Evolutionary conservation across 2,329 filamentous ascomycete genomes (phyloP), one percentile per base, ranked within the genome.

Genomic region (Dryadomyces quercivorus): DNA sequence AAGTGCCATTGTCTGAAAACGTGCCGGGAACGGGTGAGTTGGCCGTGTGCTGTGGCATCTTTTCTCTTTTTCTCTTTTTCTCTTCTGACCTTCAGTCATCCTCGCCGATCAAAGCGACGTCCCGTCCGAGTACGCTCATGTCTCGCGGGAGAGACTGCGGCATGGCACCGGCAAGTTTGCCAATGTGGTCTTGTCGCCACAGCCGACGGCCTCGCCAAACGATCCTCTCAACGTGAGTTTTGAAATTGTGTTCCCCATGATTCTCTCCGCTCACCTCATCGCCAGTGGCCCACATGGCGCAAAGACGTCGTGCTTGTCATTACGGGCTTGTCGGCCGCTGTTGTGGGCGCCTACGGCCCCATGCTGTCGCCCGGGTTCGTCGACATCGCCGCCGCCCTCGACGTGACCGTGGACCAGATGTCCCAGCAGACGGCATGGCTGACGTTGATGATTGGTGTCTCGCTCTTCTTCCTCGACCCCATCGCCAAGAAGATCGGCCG

Each of bases 361-460:
- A 76, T 77, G 74, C 69, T 76, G 5, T 70, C 69, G 1, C 73
- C 74, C 2, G 73, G 74, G 2, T 75, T 77, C 56, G 69, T 75
- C 21, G 64, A 70, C 40, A 71, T 78, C 43, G 65, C 74, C 0
- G 63, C 62, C 5, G 64, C 72, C 42, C 66, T 76, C 5, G 59
- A 67, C 50, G 72, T 76, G 56, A 68, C 67, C 1, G 64, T 75
- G 57, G 68, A 70, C 40, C 67, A 64, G 1, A 65, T 77, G 5
- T 68, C 70, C 0, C 70, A 75, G 59, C 64, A 70, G 5, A 75
- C 73, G 0, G 72, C 73, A 1, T 76, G 73, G 73, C 63, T 75
- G 5, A 73, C 75, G 40, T 66, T 78, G 15, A 66, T 69, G 38
- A 68, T 77, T 20, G 75, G 74, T 5, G 61, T 75, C 1, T 70